Evolutionary conservation across 1,284 basidiomycete species (phyloP).

Genomic region (Ceratobasidium sp.): DNA sequence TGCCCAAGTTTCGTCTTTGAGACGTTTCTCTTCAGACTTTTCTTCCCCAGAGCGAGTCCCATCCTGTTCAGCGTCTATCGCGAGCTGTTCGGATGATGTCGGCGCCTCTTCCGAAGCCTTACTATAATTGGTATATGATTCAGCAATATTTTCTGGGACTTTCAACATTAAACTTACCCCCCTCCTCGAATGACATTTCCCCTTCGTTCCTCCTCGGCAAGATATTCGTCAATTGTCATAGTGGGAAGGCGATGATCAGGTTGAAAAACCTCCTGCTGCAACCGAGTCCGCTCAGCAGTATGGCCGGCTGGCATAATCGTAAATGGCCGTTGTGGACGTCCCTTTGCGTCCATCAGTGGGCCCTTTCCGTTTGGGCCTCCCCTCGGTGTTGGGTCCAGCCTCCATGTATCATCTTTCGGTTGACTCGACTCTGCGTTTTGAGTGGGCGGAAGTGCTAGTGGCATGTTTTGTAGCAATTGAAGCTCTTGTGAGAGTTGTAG

Average conservation of each 20-base stretch:
- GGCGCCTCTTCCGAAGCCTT: slow-evolving; percentile 75
- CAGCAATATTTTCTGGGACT: neutral
- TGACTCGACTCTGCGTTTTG: neutral
- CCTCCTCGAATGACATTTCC: slow-evolving; percentile 91
- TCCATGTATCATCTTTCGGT: slow-evolving; percentile 74
- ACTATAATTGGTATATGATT: slow-evolving; percentile 60
- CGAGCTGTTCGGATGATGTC: slow-evolving; percentile 83
- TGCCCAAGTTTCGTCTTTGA: slow-evolving; percentile 91
- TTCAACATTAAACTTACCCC: slow-evolving; percentile 71
- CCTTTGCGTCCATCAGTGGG: slow-evolving; percentile 79
- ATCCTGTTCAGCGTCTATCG: slow-evolving; percentile 85
- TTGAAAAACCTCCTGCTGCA: slow-evolving; percentile 88
- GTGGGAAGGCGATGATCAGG: slow-evolving; percentile 91
- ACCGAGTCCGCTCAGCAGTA: slow-evolving; percentile 72
- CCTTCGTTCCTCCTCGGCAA: slow-evolving; percentile 85
- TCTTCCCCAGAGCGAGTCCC: slow-evolving; percentile 79
- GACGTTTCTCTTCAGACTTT: slow-evolving; percentile 81
- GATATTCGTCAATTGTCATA: slow-evolving; percentile 97
- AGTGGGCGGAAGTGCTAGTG: slow-evolving; percentile 53
- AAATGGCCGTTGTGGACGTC: slow-evolving; percentile 89
- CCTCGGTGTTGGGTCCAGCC: slow-evolving; percentile 69
- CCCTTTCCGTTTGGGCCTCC: slow-evolving; percentile 67
- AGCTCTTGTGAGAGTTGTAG: slow-evolving; percentile 70
- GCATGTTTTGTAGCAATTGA: slow-evolving; percentile 75
- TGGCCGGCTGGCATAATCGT: slow-evolving; percentile 86